These are phyloP conservation scores for Backusella parvicylindrica DNA, from an alignment of 192 early-diverging fungal genomes.

Conservation along the genomic window DNA sequence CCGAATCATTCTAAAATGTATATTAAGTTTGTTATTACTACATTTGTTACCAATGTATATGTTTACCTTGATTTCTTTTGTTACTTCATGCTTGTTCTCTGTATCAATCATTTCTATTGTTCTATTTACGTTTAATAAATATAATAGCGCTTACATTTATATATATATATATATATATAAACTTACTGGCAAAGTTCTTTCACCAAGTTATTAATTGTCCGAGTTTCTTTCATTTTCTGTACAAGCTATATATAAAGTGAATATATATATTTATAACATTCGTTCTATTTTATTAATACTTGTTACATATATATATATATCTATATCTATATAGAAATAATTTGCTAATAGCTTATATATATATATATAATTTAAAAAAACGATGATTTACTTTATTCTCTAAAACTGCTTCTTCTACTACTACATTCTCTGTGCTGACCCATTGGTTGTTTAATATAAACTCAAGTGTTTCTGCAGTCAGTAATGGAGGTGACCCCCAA, in stretches of 20 bases:
- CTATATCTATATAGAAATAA: neutral
- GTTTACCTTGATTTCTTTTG: neutral
- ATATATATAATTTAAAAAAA: neutral
- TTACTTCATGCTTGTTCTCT: neutral
- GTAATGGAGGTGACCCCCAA: constrained; percentile 9
- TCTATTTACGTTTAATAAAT: neutral
- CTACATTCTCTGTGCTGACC: neutral
- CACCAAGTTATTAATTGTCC: neutral
- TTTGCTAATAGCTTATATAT: neutral
- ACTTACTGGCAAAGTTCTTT: constrained; percentile 1
- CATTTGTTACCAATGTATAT: neutral
- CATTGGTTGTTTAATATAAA: constrained; percentile 12
- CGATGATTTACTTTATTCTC: neutral
- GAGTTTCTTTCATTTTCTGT: neutral
- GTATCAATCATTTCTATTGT: neutral
- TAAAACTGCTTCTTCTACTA: neutral
- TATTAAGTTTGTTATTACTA: neutral
- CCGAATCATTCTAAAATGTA: neutral
- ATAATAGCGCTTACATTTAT: neutral
- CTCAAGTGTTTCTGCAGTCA: constrained; percentile 7
- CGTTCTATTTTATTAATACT: neutral
- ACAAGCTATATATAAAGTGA: neutral
- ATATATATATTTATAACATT: neutral
- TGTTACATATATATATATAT: neutral
- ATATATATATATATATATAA: neutral